phyloP scores from a whole-genome alignment of 2,329 filamentous ascomycete genomes.

The Diplodia seriata region DNA sequence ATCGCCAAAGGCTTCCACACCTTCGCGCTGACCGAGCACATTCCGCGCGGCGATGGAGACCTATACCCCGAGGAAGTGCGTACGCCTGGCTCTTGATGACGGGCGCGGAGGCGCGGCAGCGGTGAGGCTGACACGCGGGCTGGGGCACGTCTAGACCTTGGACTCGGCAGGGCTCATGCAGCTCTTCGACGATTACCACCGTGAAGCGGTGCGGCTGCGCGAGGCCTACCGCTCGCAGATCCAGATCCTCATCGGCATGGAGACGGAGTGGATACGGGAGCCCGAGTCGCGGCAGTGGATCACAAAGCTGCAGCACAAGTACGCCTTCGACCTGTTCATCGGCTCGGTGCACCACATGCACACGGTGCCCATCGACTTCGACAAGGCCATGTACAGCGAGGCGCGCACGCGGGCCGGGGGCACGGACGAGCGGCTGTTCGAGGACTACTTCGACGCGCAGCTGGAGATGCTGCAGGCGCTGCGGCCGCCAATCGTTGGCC shows the following conservation, averaged over 20 bases:
- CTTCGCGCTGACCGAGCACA: constrained; percentile 92
- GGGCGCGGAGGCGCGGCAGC: neutral
- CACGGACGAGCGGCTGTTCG: constrained; percentile 71
- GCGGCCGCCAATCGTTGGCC: constrained; percentile 80
- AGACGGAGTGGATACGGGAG: constrained; percentile 85
- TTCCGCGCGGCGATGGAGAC: constrained; percentile 80
- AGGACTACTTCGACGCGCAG: constrained; percentile 89
- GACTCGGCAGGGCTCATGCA: constrained; percentile 42
- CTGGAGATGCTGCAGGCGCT: constrained; percentile 77
- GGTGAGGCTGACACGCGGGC: constrained; percentile 10
- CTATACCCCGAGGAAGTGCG: constrained; percentile 89
- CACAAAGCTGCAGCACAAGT: constrained; percentile 61
- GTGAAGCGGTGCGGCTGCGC: constrained; percentile 76
- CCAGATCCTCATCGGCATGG: constrained; percentile 85
- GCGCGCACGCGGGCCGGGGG: constrained; percentile 65
- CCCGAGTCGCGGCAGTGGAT: constrained; percentile 69
- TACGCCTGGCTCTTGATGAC: constrained; percentile 11
- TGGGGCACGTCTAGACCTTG: constrained; percentile 11
- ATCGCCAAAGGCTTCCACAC: constrained; percentile 79
- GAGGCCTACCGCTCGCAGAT: constrained; percentile 73
- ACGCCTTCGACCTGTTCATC: constrained; percentile 85
- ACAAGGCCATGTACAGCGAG: constrained; percentile 68
- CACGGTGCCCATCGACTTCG: constrained; percentile 87
- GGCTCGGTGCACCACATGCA: constrained; percentile 92
- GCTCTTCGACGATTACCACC: constrained; percentile 74